Evolutionary conservation across 2,329 filamentous ascomycete genomes (phyloP).

Genomic region (Lachnellula arida): DNA sequence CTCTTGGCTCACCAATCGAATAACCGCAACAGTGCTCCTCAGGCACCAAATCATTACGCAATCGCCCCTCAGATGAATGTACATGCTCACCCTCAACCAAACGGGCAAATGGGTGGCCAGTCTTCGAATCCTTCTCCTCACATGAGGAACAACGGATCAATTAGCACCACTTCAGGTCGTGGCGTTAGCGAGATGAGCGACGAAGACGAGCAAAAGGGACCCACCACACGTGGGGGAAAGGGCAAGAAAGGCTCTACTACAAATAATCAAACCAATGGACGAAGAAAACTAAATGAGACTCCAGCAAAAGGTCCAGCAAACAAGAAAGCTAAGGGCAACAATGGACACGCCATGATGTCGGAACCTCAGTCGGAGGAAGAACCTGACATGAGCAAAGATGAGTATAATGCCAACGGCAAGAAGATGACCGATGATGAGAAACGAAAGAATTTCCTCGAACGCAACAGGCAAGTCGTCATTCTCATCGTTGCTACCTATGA

Average conservation of each 20-base stretch:
- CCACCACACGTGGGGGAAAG: conserved; percentile 58
- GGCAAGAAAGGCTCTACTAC: conserved; percentile 59
- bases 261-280: conserved; percentile 51
- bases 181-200: conserved; percentile 67
- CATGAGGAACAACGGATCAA: conserved; percentile 43
- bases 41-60: conserved; percentile 30
- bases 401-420: conserved; percentile 57
- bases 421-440: conserved; percentile 99
- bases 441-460: conserved; percentile 93
- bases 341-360: conserved; percentile 33
- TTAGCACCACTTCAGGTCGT: conserved; percentile 40
- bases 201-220: conserved; percentile 64
- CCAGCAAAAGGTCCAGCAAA: conserved; percentile 56
- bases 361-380: conserved; percentile 35
- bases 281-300: conserved; percentile 73
- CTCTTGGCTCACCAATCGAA: conserved; percentile 72
- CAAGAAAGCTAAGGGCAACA: conserved; percentile 69
- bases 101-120: conserved; percentile 19
- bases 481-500: conserved; percentile 12
- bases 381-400: conserved; percentile 49
- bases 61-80: conserved; percentile 29
- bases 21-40: conserved; percentile 48
- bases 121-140: conserved; percentile 41
- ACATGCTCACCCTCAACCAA: conserved; percentile 27
- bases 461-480: conserved; percentile 69